Evolutionary conservation across 2,329 filamentous ascomycete genomes (phyloP), one percentile per base, ranked within the genome.

Genomic region (Sclerotinia minor): DNA sequence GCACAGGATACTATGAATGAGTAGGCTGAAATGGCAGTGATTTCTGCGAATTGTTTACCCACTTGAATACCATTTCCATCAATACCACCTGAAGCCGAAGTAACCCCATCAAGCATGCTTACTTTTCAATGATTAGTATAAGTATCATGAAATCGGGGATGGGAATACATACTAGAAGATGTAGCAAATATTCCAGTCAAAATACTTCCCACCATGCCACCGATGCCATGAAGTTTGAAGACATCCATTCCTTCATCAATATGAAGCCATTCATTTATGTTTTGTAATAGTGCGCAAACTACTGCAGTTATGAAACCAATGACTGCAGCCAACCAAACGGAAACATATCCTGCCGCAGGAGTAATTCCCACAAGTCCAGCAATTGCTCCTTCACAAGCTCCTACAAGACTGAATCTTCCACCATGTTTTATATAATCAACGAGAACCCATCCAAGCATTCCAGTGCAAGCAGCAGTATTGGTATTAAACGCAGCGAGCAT

Each of bases 231-330:
- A 38, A 87, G 81, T 41, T 84, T 84, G 69, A 87, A 87, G 61
- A 87, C 85, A 68, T 87, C 85, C 64, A 87, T 80, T 2, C 84
- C 84, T 57, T 87, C 85, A 68, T 87, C 85, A 15, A 87, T 80
- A 11, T 79, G 79, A 6, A 87, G 76, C 69, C 84, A 78, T 63
- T 85, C 78, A 72, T 86, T 86, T 71, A 82, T 75, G 67, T 81
- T 79, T 65, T 81, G 81, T n/a, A 53, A 53, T 1, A 21, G 24
- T 38, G 57, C 65, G 47, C 65, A 85, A 26, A 79, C 78, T 2
- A 79, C 73, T 0, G 81, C 78, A 17, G 85, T 86, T 2, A 87
- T 70, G 21, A 83, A 79, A 3, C 85, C 85, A 24, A 87, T 80
- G 0, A 85, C 77, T 0, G 81, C 78, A 0, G 84, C 81, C 2